These are phyloP conservation scores for Acanthamoeba culbertsoni DNA, from an alignment of 208 protist genomes.

Conservation along the genomic window DNA sequence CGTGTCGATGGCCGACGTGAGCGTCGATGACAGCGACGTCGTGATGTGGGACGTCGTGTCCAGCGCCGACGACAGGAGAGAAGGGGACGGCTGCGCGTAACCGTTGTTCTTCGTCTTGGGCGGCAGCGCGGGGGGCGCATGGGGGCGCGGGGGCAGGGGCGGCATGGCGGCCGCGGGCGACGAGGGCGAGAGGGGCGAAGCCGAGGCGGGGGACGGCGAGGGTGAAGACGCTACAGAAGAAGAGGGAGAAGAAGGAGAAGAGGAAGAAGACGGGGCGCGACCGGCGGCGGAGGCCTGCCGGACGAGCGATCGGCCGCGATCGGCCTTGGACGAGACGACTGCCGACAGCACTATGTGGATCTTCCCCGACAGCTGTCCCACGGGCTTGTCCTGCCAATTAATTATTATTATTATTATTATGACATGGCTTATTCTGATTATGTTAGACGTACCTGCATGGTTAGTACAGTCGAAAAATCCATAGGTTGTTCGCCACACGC, in stretches of 20 bases:
- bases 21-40: neutral
- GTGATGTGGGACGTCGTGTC: neutral
- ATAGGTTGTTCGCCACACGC: neutral
- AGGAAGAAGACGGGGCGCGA: neutral
- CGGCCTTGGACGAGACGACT: neutral
- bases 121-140: neutral
- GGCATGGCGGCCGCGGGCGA: neutral
- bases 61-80: neutral
- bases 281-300: neutral
- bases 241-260: neutral
- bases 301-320: neutral
- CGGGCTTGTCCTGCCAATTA: neutral
- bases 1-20: constrained; percentile 6
- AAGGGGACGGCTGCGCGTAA: neutral
- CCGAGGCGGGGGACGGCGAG: neutral
- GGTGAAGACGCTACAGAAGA: neutral
- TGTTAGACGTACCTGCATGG: neutral
- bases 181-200: neutral
- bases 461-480: neutral
- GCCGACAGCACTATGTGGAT: constrained; percentile 41
- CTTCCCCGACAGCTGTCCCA: constrained; percentile 17
- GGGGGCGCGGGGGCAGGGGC: neutral
- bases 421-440: no score
- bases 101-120: neutral
- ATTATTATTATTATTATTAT: no score